Evolutionary conservation across 176 grass and related monocot species (phyloP), one percentile per base, ranked within the genome.

Genomic region (Oryza glaberrima): DNA sequence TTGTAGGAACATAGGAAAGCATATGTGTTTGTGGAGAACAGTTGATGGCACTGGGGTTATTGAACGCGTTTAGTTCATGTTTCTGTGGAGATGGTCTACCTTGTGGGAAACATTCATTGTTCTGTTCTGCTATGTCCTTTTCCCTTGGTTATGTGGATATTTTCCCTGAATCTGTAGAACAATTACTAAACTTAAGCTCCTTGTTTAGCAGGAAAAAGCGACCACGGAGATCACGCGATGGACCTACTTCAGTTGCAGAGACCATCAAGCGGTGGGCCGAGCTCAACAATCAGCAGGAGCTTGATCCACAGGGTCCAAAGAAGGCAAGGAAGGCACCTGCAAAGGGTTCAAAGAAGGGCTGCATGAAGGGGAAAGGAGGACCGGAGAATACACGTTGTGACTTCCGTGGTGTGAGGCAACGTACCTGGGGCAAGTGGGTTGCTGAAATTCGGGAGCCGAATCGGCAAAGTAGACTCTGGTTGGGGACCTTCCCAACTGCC

Each of bases 371-470:
- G 43, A 99, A 99, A 91, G 96, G 96, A 16, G 96, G 93, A 3
- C 96, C 93, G 16, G 93, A 96, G 11, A 99, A 99, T 70, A 69
- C 83, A 12, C 71, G 34, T 0, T 99, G 91, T 65, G 80, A 76
- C 7, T 99, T 89, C 75, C 87, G 93, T 47, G 96, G 96, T 35
- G 96, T 99, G 26, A 92, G 96, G 81, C 93, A 99, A 52, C 89
- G 93, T 1, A 93, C 91, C 6, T 99, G 93, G 93, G 96, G 96
- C 6, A 99, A 99, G 58, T 99, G 96, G 96, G 96, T 99, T 35
- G 91, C 96, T 64, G 96, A 96, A 84, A 99, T 99, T 35, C 81
- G 91, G 19, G 96, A 99, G 70, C 96, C 96, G 2, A 91, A 95
- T 28, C 81, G 75, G 7, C 63, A 86, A 30, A 91, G 72, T 68